Evolutionary conservation across 257 asterid genomes (phyloP), one percentile per base, ranked within the genome.

Genomic region (Penstemon barbatus): DNA sequence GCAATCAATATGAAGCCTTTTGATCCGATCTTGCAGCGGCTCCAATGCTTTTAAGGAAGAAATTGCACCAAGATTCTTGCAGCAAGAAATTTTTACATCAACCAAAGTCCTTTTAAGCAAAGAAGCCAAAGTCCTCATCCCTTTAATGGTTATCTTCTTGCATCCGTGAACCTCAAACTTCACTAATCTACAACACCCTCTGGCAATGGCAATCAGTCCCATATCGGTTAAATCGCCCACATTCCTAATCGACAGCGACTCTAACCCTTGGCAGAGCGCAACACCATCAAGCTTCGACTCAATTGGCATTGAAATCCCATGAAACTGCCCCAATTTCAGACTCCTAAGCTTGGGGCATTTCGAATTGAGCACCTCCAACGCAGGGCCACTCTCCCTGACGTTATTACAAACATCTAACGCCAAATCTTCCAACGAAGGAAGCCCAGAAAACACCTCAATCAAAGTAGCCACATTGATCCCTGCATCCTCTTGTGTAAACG

Each of bases 151-250:
- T 43, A 91, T 81, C 57, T 72, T 83, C 79, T 81, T 83, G 75
- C 97, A 94, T 37, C 99, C 96, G 37, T 78, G 81, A 66, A 91
- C 78, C 74, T 94, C 97, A 61, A 94, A 87, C 84, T 78, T 83
- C 4, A 82, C 61, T 70, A 91, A 72, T 58, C 81, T 82, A 75
- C 81, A 80, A 70, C 99, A 94, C 51, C 99, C 99, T 74, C 96
- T 86, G 11, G 77, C 97, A 39, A 94, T 91, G 25, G 91, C 97
- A 42, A 94, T 91, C 84, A 94, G 74, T n/a, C 97, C 96, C 95
- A 91, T 87, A 70, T 94, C 96, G 38, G 72, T 74, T 77, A 94
- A 74, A 78, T 91, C 97, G 41, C 82, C 94, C 3, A 82, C 97
- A 46, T 80, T 81, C 75, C 85, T 77, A 46, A 94, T 81, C 13